phyloP scores from a whole-genome alignment of 129 eudicot genomes.

The Chrysanthemum seticuspe region DNA sequence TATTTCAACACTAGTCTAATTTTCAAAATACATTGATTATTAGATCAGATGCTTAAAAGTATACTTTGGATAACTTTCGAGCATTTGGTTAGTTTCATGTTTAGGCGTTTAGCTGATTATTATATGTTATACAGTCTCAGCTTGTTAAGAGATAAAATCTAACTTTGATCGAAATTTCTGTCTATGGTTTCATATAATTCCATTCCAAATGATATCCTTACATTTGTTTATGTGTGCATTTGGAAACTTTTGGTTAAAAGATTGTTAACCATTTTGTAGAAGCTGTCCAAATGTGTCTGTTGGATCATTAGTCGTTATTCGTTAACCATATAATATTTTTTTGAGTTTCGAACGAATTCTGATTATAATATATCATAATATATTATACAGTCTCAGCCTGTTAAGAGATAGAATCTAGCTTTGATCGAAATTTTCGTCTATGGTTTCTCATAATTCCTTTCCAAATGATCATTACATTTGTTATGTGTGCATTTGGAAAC shows the following conservation, averaged over 20 bases:
- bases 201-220: not conserved
- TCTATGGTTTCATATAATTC: too few species aligned
- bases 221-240: constrained; percentile 4
- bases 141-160: not conserved
- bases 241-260: constrained; percentile 16
- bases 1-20: too few species aligned
- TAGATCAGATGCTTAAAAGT: too few species aligned
- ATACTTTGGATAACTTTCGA: too few species aligned
- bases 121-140: too few species aligned
- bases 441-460: too few species aligned
- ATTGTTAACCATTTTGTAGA: not conserved
- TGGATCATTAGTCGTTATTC: constrained; percentile 3
- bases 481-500: constrained; percentile 7
- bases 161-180: not conserved
- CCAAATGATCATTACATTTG: not conserved
- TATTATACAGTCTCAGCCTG: too few species aligned
- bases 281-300: constrained; percentile 6
- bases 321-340: not conserved
- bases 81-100: too few species aligned
- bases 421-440: too few species aligned
- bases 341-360: not conserved
- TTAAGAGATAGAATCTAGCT: not conserved
- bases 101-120: too few species aligned
- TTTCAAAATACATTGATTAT: too few species aligned
- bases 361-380: too few species aligned